Evolutionary conservation across 106 monocot species (phyloP).

Genomic region (Xerophyta viscosa): DNA sequence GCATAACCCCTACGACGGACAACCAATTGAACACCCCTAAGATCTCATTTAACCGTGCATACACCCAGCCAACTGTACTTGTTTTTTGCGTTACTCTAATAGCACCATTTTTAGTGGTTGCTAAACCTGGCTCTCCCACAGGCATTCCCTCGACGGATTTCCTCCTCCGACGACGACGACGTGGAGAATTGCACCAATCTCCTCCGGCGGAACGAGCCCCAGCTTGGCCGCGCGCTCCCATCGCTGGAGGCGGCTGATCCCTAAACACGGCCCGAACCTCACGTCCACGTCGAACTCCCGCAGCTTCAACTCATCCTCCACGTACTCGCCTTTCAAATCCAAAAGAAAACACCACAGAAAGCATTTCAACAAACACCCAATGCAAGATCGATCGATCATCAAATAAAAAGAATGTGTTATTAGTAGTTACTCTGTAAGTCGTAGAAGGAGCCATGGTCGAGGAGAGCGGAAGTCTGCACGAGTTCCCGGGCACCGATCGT

Average conservation of each 20-base stretch:
- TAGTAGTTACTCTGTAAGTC: too few relatives aligned
- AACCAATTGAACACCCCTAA: too few relatives aligned
- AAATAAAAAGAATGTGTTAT: not conserved
- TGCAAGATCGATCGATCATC: not conserved
- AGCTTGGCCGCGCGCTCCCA: conserved; percentile 59
- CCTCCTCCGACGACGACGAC: too few relatives aligned
- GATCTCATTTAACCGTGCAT: too few relatives aligned
- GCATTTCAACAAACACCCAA: not conserved
- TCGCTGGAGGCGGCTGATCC: conserved; percentile 51
- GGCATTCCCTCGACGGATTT: conserved; percentile 39
- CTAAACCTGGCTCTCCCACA: conserved; percentile 69
- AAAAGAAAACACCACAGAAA: not conserved
- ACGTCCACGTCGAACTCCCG: conserved; percentile 82
- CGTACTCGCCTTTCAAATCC: conserved; percentile 17
- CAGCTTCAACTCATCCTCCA: conserved; percentile 44
- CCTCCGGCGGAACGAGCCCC: conserved; percentile 53
- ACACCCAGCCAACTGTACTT: too few relatives aligned
- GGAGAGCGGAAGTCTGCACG: too few relatives aligned
- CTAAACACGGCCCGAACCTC: conserved; percentile 66
- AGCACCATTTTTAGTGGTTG: too few relatives aligned
- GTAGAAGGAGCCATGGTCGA: too few relatives aligned
- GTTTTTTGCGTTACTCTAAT: too few relatives aligned
- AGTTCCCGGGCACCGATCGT: too few relatives aligned
- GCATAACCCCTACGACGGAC: too few relatives aligned
- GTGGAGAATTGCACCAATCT: conserved; percentile 26